These are phyloP conservation scores for Phytophthora meadii DNA, from an alignment of 352 stramenopile species.

Conservation along the genomic window DNA sequence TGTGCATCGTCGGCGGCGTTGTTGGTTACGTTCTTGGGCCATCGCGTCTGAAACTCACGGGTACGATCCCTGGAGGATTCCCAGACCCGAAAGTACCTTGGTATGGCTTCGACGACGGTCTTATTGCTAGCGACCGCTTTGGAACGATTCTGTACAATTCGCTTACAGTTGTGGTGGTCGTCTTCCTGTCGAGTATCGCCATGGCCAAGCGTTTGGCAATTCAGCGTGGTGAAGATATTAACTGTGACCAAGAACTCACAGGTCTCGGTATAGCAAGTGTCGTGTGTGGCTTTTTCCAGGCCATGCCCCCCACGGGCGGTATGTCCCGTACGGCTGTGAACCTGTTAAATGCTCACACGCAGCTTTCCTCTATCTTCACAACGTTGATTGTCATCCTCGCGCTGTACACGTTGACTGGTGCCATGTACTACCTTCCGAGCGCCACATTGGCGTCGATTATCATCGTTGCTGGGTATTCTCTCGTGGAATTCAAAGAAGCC, in stretches of 20 bases:
- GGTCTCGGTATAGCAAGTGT: conserved; percentile 87
- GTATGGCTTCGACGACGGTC: conserved; percentile 58
- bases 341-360: conserved; percentile 82
- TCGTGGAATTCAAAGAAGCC: conserved; percentile 89
- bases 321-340: conserved; percentile 93
- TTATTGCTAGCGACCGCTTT: conserved; percentile 56
- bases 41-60: conserved; percentile 74
- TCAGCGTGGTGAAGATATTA: conserved; percentile 72
- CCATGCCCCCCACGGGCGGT: conserved; percentile 87
- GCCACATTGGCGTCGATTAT: conserved; percentile 87
- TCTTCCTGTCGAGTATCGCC: conserved; percentile 90
- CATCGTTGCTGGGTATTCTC: conserved; percentile 87
- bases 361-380: conserved; percentile 87
- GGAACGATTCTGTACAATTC: conserved; percentile 61
- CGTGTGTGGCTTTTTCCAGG: conserved; percentile 81
- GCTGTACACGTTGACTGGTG: conserved; percentile 82
- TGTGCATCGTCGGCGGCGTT: conserved; percentile 74
- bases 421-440: conserved; percentile 89
- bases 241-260: conserved; percentile 84
- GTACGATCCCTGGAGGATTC: conserved; percentile 71
- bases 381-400: conserved; percentile 81
- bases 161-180: conserved; percentile 80
- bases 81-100: conserved; percentile 51
- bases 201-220: conserved; percentile 88
- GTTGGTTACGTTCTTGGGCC: conserved; percentile 53